Conservation (phyloP, 129 eudicot species). For the Flaveria brownii region DNA sequence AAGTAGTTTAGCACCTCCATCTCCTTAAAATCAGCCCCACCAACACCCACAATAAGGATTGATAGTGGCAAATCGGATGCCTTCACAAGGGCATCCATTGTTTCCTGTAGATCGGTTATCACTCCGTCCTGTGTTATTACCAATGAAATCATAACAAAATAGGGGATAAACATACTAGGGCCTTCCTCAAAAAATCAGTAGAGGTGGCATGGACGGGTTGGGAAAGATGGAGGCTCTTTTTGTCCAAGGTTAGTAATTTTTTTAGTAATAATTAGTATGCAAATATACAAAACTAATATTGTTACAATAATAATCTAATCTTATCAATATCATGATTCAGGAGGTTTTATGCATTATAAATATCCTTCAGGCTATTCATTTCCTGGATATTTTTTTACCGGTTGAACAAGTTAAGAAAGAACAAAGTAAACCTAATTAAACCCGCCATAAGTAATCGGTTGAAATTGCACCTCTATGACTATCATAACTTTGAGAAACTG, state of each 20-base stretch:
- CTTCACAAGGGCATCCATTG: conserved; percentile 90
- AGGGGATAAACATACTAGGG: background rate
- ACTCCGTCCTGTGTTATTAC: conserved; percentile 73
- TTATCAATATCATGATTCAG: background rate
- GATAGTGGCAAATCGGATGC: conserved; percentile 94
- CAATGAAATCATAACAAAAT: conserved; percentile 3
- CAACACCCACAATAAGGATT: conserved; percentile 93
- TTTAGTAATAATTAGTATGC: background rate
- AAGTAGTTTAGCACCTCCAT: conserved; percentile 70
- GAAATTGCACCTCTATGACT: conserved; percentile 2
- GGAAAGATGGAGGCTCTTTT: background rate
- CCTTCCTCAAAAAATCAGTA: conserved; percentile 10
- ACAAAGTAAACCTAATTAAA: background rate
- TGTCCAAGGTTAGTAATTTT: background rate
- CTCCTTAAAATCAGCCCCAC: conserved; percentile 96
- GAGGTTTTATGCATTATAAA: conserved; percentile 13
- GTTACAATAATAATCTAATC: background rate
- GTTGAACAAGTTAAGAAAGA: background rate
- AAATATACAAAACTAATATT: background rate
- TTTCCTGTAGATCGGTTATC: conserved; percentile 93
- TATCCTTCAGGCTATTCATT: background rate
- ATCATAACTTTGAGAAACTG: conserved; percentile 1
- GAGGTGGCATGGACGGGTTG: background rate
- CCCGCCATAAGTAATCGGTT: conserved; percentile 15
- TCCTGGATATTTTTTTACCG: background rate